Evolutionary conservation across 805 yeast genomes (phyloP).

Genomic region (Wickerhamomyces silvicola): DNA sequence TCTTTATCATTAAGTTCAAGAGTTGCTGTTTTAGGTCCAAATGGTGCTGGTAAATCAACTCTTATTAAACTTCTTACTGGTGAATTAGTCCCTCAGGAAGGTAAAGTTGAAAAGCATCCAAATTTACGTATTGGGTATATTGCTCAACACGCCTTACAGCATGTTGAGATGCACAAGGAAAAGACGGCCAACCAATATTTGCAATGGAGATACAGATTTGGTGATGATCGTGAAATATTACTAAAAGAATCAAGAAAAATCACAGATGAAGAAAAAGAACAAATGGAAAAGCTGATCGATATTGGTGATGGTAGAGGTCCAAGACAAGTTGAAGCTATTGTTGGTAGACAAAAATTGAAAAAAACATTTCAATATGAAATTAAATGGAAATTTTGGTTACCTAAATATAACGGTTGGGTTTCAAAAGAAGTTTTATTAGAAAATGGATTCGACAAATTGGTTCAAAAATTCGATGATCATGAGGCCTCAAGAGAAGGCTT

Average conservation of each 20-base stretch:
- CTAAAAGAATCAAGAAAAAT: constrained; percentile 89
- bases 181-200: constrained; percentile 96
- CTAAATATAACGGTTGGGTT: constrained; percentile 91
- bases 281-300: constrained; percentile 74
- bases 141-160: constrained; percentile 98
- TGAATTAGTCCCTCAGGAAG: constrained; percentile 78
- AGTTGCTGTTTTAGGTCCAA: constrained; percentile 94
- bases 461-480: constrained; percentile 96
- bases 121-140: constrained; percentile 96
- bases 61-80: constrained; percentile 90
- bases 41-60: constrained; percentile 98
- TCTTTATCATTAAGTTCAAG: constrained; percentile 94
- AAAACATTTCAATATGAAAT: constrained; percentile 95
- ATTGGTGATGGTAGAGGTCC: constrained; percentile 83
- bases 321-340: constrained; percentile 86
- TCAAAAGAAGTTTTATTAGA: constrained; percentile 74
- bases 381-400: constrained; percentile 89
- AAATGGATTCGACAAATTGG: constrained; percentile 83
- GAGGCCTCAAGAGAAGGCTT: constrained; percentile 99
- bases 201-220: constrained; percentile 97
- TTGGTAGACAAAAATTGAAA: constrained; percentile 95
- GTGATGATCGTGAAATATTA: constrained; percentile 96
- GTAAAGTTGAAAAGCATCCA: constrained; percentile 96
- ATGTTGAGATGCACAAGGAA: constrained; percentile 94
- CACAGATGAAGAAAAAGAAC: constrained; percentile 67